Percentiles rank a stretch among this genome's conserved stretches.
phyloP scores from a whole-genome alignment of 805 yeast genomes.

The Yarrowia keelungensis region DNA sequence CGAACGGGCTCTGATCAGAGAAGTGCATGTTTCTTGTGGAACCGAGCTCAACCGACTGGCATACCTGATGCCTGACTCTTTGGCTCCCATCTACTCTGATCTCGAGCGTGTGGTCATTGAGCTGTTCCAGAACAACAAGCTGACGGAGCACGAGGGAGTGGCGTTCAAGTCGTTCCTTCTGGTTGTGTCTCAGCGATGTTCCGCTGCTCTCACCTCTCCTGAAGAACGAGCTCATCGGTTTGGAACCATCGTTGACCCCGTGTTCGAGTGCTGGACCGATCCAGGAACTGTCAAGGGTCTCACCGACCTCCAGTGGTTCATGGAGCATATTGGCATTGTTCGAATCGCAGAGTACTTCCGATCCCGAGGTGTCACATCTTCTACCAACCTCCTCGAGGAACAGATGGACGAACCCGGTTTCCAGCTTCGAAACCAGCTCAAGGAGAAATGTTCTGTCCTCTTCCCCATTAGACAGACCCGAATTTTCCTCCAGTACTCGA shows the following conservation, averaged over 20 bases:
- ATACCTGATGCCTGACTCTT: slow-evolving; percentile 89
- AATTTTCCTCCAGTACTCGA: slow-evolving; percentile 91
- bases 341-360: slow-evolving; percentile 90
- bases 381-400: slow-evolving; percentile 75
- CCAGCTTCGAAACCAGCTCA: slow-evolving; percentile 73
- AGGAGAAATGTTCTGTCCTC: slow-evolving; percentile 90
- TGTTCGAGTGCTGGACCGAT: slow-evolving; percentile 89
- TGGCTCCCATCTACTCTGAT: slow-evolving; percentile 80
- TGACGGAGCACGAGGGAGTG: slow-evolving; percentile 89
- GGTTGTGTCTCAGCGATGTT: slow-evolving; percentile 86
- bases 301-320: slow-evolving; percentile 92
- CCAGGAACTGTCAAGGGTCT: slow-evolving; percentile 89
- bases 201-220: slow-evolving; percentile 47
- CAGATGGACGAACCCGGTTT: slow-evolving; percentile 91
- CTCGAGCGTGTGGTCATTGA: slow-evolving; percentile 80
- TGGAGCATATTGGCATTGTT: slow-evolving; percentile 96
- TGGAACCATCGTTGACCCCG: slow-evolving; percentile 90
- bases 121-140: slow-evolving; percentile 69
- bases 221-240: slow-evolving; percentile 79
- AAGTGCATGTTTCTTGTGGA: slow-evolving; percentile 89
- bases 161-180: slow-evolving; percentile 90
- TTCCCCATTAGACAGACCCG: slow-evolving; percentile 97
- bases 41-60: slow-evolving; percentile 94
- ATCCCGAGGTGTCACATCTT: slow-evolving; percentile 77
- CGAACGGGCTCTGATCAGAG: slow-evolving; percentile 79